phyloP scores from a whole-genome alignment of 1,284 basidiomycete species.

The Papiliotrema fonsecae region DNA sequence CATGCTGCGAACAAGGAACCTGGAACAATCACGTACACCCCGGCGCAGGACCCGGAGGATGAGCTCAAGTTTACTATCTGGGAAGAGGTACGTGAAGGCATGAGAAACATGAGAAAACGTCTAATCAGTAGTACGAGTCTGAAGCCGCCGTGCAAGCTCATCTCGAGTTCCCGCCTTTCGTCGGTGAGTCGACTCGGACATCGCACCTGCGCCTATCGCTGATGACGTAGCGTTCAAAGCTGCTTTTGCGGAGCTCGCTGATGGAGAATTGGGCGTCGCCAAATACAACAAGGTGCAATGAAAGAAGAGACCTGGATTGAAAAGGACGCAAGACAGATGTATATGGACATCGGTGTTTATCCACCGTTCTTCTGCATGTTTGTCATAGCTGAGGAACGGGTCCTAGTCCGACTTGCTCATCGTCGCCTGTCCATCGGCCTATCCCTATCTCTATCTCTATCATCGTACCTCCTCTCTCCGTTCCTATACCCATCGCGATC shows the following conservation, averaged over 20 bases:
- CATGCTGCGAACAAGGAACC: conserved; percentile 10
- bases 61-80: conserved; percentile 10
- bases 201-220: background rate
- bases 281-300: conserved; percentile 1
- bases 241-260: conserved; percentile 1
- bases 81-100: conserved; percentile 15
- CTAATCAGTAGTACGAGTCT: conserved; percentile 8
- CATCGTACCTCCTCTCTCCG: background rate
- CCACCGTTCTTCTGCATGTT: too few species aligned
- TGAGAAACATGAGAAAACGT: background rate
- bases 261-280: background rate
- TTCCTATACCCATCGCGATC: background rate
- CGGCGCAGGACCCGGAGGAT: conserved; percentile 11
- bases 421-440: too few species aligned
- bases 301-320: too few species aligned
- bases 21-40: conserved; percentile 11
- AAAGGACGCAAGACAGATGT: too few species aligned
- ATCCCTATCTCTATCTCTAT: background rate
- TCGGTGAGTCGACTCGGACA: background rate
- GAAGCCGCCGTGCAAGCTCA: conserved; percentile 7
- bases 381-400: too few species aligned
- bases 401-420: too few species aligned
- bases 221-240: conserved; percentile 3
- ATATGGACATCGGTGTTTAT: too few species aligned
- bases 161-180: background rate